Percentiles rank a stretch among this genome's conserved stretches.
phyloP scores from a whole-genome alignment of 179 eudicot species.

The Silene noctiflora region DNA sequence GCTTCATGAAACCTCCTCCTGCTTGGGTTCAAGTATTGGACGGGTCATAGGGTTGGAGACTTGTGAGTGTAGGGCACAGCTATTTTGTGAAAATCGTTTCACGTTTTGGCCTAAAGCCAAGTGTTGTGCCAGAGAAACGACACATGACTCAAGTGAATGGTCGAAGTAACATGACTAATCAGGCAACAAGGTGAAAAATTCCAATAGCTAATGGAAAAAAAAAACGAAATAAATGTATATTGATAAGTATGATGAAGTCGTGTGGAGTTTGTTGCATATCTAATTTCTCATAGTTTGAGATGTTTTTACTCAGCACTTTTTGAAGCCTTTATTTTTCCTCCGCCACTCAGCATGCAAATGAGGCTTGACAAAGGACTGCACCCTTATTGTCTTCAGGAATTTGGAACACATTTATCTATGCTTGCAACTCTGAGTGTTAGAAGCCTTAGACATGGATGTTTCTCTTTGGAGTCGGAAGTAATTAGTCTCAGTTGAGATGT shows the following conservation, averaged over 20 bases:
- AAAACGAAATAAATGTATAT: not conserved
- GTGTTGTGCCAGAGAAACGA: no score
- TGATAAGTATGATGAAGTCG: not conserved
- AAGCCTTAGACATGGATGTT: not conserved
- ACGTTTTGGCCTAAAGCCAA: no score
- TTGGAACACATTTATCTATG: not conserved
- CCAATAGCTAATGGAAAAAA: not conserved
- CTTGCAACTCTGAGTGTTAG: not conserved
- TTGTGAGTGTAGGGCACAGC: no score
- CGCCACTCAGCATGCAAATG: not conserved
- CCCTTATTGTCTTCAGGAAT: not conserved
- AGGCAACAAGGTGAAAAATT: not conserved
- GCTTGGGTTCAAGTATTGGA: no score
- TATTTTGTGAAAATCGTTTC: no score
- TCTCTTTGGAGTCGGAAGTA: not conserved
- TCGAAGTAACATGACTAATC: not conserved
- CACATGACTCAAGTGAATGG: no score
- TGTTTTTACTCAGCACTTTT: not conserved
- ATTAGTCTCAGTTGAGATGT: not conserved
- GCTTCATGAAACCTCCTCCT: not conserved
- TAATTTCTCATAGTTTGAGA: not conserved
- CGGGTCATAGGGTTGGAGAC: no score
- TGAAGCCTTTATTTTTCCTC: not conserved
- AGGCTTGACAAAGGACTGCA: not conserved
- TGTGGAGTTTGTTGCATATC: not conserved